These are phyloP conservation scores for Pythium coloratum DNA, from an alignment of 352 stramenopile species.

Conservation along the genomic window DNA sequence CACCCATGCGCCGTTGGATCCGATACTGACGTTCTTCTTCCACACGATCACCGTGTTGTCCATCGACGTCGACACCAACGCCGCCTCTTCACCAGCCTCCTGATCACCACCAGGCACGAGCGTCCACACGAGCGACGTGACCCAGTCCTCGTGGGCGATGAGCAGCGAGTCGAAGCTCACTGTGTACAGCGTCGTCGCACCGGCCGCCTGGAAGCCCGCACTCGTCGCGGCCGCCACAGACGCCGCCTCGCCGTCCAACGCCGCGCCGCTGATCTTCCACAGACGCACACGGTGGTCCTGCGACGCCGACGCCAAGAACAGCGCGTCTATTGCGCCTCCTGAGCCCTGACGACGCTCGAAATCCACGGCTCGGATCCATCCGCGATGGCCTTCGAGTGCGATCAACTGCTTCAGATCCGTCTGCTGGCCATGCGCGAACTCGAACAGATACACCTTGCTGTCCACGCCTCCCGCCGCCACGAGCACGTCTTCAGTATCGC, in stretches of 20 bases:
- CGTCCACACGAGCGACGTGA: slow-evolving; percentile 70
- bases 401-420: slow-evolving; percentile 35
- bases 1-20: slow-evolving; percentile 35
- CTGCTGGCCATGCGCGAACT: slow-evolving; percentile 27
- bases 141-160: slow-evolving; percentile 78
- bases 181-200: slow-evolving; percentile 31
- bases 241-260: neutral
- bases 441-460: slow-evolving; percentile 62
- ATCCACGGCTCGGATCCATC: slow-evolving; percentile 68
- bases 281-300: slow-evolving; percentile 74
- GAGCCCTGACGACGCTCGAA: slow-evolving; percentile 32
- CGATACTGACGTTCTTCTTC: slow-evolving; percentile 28
- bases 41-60: slow-evolving; percentile 79
- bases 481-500: slow-evolving; percentile 31
- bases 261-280: slow-evolving; percentile 44
- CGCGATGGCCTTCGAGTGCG: slow-evolving; percentile 56
- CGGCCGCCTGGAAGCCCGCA: slow-evolving; percentile 37
- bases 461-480: slow-evolving; percentile 71
- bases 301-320: slow-evolving; percentile 59
- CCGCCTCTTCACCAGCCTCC: neutral
- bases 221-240: slow-evolving; percentile 15
- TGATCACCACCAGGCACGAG: slow-evolving; percentile 12
- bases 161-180: slow-evolving; percentile 71
- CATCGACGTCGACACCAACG: slow-evolving; percentile 71
- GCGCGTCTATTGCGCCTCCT: neutral